Base-by-base conservation (phyloP, 345 rosid genomes). In the Salix dunnii region DNA sequence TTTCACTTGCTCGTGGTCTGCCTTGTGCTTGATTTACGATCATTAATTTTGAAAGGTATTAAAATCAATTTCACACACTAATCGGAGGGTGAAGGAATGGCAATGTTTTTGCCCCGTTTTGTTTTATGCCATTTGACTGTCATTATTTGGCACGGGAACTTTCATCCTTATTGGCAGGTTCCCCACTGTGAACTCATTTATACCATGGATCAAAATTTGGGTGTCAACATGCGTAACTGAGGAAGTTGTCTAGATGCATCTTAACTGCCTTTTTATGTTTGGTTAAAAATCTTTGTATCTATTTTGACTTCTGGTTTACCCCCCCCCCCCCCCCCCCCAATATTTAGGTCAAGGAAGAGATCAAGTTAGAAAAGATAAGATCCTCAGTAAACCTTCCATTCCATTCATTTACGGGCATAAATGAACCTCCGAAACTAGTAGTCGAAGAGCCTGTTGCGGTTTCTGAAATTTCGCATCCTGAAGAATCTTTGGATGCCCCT, bases 351-450 rank as follows among this genome's bases (percentile, higher is more conserved):
- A 78, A 85, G 78, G 91, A 87, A 76, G 88, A 81, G 70, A 72
- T 48, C 79, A 90, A 87, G 82, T 70, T 91, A 86, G 92, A 87
- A 69, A 86, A 85, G 81, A 89, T 89, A 27, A 84, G 89, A 80
- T 84, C 88, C 25, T 83, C 89, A 5, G 91, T 89, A 71, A 89
- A 72, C 74, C 94, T 87, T 36, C 89, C 91, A 11, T 88, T 91
- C 84, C 88, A 81, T 72, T 79, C 92, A 1, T 87, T 87, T 82
- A 65, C 40, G 20, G 86, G 85, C n/a, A 77, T 73, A 6, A 78
- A 79, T 9, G 86, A 78, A 70, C 77, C 43, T 40, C 66, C 73
- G 27, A 80, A 84, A 73, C 76, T 76, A 62, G 82, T 36, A 18
- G 31, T 10, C 2, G 80, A 75, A 53, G 88, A 83, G 78, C 78